Base-by-base conservation (phyloP, 2,329 filamentous ascomycete genomes). In the Tolypocladium guangdongense region DNA sequence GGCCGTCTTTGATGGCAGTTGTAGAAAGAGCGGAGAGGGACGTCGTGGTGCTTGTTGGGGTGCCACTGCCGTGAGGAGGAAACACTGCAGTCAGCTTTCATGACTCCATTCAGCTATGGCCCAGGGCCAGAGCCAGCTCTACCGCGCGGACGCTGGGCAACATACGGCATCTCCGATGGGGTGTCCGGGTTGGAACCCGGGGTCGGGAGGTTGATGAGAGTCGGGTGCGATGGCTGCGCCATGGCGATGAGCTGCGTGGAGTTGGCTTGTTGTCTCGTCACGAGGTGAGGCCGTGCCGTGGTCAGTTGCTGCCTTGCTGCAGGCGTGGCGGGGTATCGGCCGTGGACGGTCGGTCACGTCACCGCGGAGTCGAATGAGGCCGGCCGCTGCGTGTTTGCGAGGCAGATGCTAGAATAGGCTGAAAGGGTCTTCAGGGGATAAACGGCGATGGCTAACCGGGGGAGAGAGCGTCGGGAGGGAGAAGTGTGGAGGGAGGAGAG, bases 1-100 rank as follows among this genome's bases (percentile, higher is more conserved):
- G 90, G 62, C 92, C 92, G 67, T 97, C 92, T 71, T 96, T 96
- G 77, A 96, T 96, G 51, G 92, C 92, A 14, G 90, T 93, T 20
- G 92, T 96, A 18, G 90, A 95, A 49, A 97, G 80, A 41, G 90
- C 86, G 30, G 90, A 96, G 64, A 97, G 85, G 51, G 90, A 95
- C 14, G 91, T 96, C 4, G 89, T 95, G 41, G 88, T 87, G 60
- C 90, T 95, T 59, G 93, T 96, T 3, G 92, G 92, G 3, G 92
- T 97, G 64, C 92, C 91, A 33, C 53, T 55, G 37, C 22, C 16
- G 8, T n/a, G 3, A 20, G n/a, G 14, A 5, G 36, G 11, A 20
- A 27, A n/a, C 22, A 30, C 24, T 12, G 22, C 35, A 27, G 49
- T 50, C 36, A 50, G 49, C 49, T 33, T 27, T 14, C 8, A 7